Conservation (phyloP, 2,329 filamentous ascomycete species). For the Calonectria naviculata region DNA sequence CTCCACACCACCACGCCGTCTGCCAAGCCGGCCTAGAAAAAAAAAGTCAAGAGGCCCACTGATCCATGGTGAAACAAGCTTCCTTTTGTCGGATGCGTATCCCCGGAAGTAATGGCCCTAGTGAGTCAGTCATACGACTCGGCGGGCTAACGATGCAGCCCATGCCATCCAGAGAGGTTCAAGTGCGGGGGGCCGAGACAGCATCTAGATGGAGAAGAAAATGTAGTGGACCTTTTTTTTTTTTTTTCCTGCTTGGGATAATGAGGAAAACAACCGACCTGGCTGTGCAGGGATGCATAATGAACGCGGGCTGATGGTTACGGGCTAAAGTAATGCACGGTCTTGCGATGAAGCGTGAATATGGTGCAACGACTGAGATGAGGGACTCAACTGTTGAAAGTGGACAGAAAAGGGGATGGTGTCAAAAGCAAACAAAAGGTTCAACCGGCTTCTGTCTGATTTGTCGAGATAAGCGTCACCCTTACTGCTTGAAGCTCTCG, state of each 20-base stretch:
- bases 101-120: slow-evolving; percentile 12
- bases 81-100: slow-evolving; percentile 29
- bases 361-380: slow-evolving; percentile 31
- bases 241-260: slow-evolving; percentile 15
- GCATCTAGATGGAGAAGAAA: slow-evolving; percentile 14
- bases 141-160: slow-evolving; percentile 25
- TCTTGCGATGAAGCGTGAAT: slow-evolving; percentile 38
- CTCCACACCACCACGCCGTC: slow-evolving; percentile 23
- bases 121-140: slow-evolving; percentile 34
- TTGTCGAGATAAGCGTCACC: slow-evolving; percentile 34
- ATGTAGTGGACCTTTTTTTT: slow-evolving; percentile 1
- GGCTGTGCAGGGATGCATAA: slow-evolving; percentile 23
- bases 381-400: slow-evolving; percentile 14
- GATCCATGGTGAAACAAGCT: slow-evolving; percentile 33
- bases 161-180: slow-evolving; percentile 23
- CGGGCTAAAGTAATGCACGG: slow-evolving; percentile 35
- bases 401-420: slow-evolving; percentile 19
- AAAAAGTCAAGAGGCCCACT: neutral
- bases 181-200: slow-evolving; percentile 27
- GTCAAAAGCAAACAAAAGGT: slow-evolving; percentile 23
- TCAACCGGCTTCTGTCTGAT: slow-evolving; percentile 29
- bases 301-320: slow-evolving; percentile 20
- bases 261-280: slow-evolving; percentile 8
- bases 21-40: slow-evolving; percentile 18
- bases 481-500: slow-evolving; percentile 9